Base-by-base conservation (phyloP, 2,329 filamentous ascomycete species). In the Curvularia lunata region DNA sequence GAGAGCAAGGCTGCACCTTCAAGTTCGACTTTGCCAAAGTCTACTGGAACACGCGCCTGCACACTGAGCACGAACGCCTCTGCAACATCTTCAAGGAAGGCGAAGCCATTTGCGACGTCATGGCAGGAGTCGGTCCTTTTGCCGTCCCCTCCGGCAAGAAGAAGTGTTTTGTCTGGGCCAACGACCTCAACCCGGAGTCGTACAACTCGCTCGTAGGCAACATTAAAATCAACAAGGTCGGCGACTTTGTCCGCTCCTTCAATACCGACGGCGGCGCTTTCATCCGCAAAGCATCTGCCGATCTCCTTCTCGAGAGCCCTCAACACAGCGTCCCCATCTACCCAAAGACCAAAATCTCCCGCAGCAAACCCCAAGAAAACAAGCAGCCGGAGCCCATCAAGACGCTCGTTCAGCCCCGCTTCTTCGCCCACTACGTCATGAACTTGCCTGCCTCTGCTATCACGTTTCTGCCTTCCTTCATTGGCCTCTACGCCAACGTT, bases 111-210 rank as follows among this genome's bases (percentile, higher is more conserved):
- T 95, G 90, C 79, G 95, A 99, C 77, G 90, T 97, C 64, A 99
- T 98, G 94, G 94, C 93, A 0, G 95, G 95, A 42, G 93, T 99
- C 48, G 95, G 95, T 0, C 95, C 95, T 0, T 99, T 99, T 76
- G 93, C 94, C 21, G 84, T 97, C 3, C 95, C 95, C 0, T 92
- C 94, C 0, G 95, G 91, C 16, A 96, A 91, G 80, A 94, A 90
- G 76, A 87, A 86, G 38, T 91, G 96, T 27, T 96, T 98, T 68
- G 93, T 97, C 18, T 96, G 91, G 88, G 95, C 93, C 38, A 99
- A 98, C 78, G 95, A 99, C 76, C 88, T 97, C 74, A 99, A 99
- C 74, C 94, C 94, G 0, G 91, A 96, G 69, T 93, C 92, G 68
- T 92, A 88, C 77, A 85, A 82, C 54, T 88, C 87, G 63, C 85